Percentiles rank a stretch among this genome's conserved stretches.
These are phyloP conservation scores for Phytophthora macrochlamydospora DNA, from an alignment of 352 stramenopile species.

Conservation along the genomic window DNA sequence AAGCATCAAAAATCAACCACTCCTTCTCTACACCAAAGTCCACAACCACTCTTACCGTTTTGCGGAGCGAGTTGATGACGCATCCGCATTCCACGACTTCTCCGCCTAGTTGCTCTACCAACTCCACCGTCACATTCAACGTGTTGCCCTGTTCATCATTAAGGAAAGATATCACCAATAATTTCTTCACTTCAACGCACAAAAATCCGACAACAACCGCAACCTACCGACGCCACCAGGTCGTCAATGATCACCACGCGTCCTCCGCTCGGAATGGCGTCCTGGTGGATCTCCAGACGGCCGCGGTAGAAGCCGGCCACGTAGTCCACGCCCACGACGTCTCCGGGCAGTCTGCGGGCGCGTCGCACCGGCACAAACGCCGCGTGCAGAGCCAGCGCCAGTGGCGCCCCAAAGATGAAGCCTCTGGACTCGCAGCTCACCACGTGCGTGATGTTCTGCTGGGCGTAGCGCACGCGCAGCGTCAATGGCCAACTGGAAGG, in stretches of 20 bases:
- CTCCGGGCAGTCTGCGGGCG: slow-evolving; percentile 60
- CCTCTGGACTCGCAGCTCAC: slow-evolving; percentile 80
- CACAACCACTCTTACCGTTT: slow-evolving; percentile 37
- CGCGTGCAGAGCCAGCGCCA: slow-evolving; percentile 67
- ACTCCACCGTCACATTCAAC: slow-evolving; percentile 77
- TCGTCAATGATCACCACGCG: slow-evolving; percentile 85
- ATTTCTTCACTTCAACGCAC: slow-evolving; percentile 6
- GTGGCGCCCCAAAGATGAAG: slow-evolving; percentile 82
- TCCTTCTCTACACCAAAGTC: not conserved
- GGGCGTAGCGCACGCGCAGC: slow-evolving; percentile 62
- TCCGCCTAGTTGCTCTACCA: slow-evolving; percentile 71
- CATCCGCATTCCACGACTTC: slow-evolving; percentile 83
- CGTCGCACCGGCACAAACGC: slow-evolving; percentile 79
- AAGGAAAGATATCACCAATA: not conserved
- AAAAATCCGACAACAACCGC: slow-evolving; percentile 1
- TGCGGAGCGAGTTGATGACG: slow-evolving; percentile 67
- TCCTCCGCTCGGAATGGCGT: slow-evolving; percentile 70
- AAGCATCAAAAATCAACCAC: slow-evolving; percentile 1
- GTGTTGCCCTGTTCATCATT: slow-evolving; percentile 61
- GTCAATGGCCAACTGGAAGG: slow-evolving; percentile 79
- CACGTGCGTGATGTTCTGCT: slow-evolving; percentile 73
- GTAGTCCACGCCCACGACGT: slow-evolving; percentile 84
- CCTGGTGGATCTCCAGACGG: slow-evolving; percentile 82
- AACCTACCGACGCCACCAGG: slow-evolving; percentile 68
- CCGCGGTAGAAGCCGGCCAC: slow-evolving; percentile 74